Percentiles rank a stretch among this genome's conserved stretches.
Conservation (phyloP, 768 basidiomycete species). For the Macrolepiota dolichaula region DNA sequence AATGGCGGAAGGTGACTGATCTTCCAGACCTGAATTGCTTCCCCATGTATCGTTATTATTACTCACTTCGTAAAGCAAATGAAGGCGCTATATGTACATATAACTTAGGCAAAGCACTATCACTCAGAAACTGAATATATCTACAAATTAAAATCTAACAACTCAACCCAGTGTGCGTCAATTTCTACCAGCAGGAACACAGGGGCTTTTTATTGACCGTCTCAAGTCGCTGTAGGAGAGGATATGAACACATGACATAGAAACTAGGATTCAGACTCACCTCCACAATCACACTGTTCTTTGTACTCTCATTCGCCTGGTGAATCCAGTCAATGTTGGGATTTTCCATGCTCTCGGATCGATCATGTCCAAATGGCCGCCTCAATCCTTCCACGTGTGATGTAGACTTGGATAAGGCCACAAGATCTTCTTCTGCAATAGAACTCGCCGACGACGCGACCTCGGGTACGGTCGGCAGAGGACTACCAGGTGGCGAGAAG, state of each 20-base stretch:
- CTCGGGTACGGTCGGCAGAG: conserved; percentile 56
- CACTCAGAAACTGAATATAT: conserved; percentile 9
- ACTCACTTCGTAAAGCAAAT: conserved; percentile 1
- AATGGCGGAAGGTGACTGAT: conserved; percentile 71
- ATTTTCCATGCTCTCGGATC: not conserved
- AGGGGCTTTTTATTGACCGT: conserved; percentile 65
- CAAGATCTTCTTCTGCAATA: conserved; percentile 66
- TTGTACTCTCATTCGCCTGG: conserved; percentile 36
- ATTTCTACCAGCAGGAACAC: conserved; percentile 63
- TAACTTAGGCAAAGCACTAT: conserved; percentile 20
- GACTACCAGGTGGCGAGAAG: conserved; percentile 59
- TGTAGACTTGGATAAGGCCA: conserved; percentile 72
- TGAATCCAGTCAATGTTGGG: conserved; percentile 46
- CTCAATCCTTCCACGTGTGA: conserved; percentile 57
- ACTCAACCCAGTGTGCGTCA: too few species aligned
- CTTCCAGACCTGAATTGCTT: not conserved
- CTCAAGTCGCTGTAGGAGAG: conserved; percentile 59
- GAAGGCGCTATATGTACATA: conserved; percentile 11
- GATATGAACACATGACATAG: not conserved
- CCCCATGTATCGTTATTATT: conserved; percentile 6
- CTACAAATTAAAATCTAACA: conserved; percentile 13
- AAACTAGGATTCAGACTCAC: conserved; percentile 38
- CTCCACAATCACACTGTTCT: conserved; percentile 68
- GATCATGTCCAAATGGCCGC: conserved; percentile 4
- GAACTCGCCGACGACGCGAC: conserved; percentile 51